These are phyloP conservation scores for Pythium oligandrum DNA, from an alignment of 352 stramenopile species.

Conservation along the genomic window DNA sequence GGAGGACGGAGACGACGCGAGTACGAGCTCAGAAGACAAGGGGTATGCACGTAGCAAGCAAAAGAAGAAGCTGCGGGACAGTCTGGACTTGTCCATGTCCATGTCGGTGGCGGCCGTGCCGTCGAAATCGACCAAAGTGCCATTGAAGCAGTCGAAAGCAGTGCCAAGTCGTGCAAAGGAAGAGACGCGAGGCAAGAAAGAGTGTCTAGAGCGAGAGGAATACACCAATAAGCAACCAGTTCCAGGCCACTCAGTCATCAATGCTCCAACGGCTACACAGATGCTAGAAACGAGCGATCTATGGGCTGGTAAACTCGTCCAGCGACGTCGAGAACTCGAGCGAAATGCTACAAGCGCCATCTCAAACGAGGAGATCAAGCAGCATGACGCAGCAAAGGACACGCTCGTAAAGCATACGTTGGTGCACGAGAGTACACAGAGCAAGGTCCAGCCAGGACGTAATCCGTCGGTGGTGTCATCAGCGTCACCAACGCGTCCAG, in stretches of 20 bases:
- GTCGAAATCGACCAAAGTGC: conserved; percentile 1
- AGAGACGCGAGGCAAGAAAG: no score
- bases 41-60: conserved; percentile 6
- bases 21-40: conserved; percentile 13
- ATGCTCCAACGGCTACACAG: neutral
- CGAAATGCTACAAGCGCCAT: neutral
- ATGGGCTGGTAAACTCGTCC: conserved; percentile 29
- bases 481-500: no score
- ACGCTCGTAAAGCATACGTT: no score
- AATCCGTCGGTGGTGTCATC: no score
- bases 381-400: no score
- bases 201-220: no score
- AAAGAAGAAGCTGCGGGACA: conserved; percentile 29
- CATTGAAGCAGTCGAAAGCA: neutral
- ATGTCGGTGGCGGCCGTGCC: conserved; percentile 20
- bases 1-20: conserved; percentile 7
- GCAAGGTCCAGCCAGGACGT: no score
- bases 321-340: conserved; percentile 38
- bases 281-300: conserved; percentile 1
- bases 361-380: no score
- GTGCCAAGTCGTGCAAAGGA: neutral
- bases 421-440: no score
- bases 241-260: no score
- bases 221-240: no score
- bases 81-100: conserved; percentile 63